Base-by-base conservation (phyloP, 495 filamentous ascomycete species). In the Tuber borchii region DNA sequence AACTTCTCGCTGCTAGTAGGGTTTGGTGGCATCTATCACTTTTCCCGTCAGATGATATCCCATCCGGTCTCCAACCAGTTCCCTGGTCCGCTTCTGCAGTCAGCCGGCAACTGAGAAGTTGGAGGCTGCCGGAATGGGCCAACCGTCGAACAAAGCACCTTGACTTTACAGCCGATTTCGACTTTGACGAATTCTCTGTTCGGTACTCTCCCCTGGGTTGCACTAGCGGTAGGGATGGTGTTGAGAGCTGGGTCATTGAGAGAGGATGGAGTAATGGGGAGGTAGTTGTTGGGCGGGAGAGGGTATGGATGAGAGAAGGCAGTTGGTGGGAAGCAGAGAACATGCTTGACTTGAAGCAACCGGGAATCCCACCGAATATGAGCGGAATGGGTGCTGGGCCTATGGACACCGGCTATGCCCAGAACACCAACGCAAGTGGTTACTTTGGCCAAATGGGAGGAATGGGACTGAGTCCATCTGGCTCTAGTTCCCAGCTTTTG, bases 201-300 rank as follows among this genome's bases (percentile, higher is more conserved):
- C 89, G 96, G 37, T 99, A 97, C 83, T 85, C 89, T 39, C 87
- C 89, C 17, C 87, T 99, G 14, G 95, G 95, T 26, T 99, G 95
- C 83, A 87, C 90, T 76, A 93, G 96, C 81, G 95, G 96, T 71
- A 88, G 90, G 68, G 95, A 99, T 80, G 96, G 96, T 71, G 93
- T 97, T 71, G 93, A 98, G 79, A 97, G 89, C 83, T 99, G 95
- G 95, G 88, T 97, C 71, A 87, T 97, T 68, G 94, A 98, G 84
- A 90, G 95, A 68, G 96, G 95, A 2, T 99, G 95, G 95, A 97
- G 93, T 84, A 98, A 99, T 81, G 95, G 95, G 42, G 96, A 98
- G 82, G 95, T 97, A 3, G 89, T 96, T 34, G 87, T 99, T 65
- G 95, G 95, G 73, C 88, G 90, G 51, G 92, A 97, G 83, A 90